Base-by-base conservation (phyloP, 805 yeast genomes). In the Cyberlindnera xishuangbannaensis region DNA sequence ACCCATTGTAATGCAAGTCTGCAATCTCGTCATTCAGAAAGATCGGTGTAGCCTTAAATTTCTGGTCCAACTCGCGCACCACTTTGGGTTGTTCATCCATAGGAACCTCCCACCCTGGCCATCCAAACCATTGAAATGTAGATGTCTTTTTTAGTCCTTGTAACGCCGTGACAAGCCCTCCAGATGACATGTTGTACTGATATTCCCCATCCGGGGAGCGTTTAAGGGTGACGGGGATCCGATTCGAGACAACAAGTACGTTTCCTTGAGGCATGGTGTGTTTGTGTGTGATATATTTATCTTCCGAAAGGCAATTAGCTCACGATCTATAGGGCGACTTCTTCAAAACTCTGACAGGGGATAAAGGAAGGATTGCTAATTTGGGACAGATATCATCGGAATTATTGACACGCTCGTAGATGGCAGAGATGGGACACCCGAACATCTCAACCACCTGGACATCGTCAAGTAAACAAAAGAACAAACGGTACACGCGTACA, bases 111-210 rank as follows among this genome's bases (percentile, higher is more conserved):
- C 87, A 61, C 9, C 90, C 94, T 2, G 97, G 95, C 99, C 99
- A 92, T 12, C 99, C 99, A 51, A 84, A 78, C 99, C 99, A 92
- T 55, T 87, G 92, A 61, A 87, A 87, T 30, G 82, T 79, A 8
- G 85, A 76, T 3, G 79, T 62, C 51, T 83, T 83, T 57, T 85
- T 85, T 34, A 92, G 64, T 1, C 97, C 97, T 52, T 88, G 95
- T 26, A 92, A 65, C 0, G 97, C 98, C 1, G 97, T 86, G 16
- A 94, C 98, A 30, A 92, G 71, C 2, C 99, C 99, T 18, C 99
- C 99, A 2, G 95, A 83, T 19, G 97, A 87, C 97, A 92, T 85
- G 30, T 78, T 62, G 58, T 90, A 92, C 39, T 76, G 77, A 56
- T 86, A 92, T 10, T 69, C 58, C 4, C 90, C 87, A 28, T 67